phyloP scores from a whole-genome alignment of 169 alveolate genomes.

The Cyclospora cayetanensis region DNA sequence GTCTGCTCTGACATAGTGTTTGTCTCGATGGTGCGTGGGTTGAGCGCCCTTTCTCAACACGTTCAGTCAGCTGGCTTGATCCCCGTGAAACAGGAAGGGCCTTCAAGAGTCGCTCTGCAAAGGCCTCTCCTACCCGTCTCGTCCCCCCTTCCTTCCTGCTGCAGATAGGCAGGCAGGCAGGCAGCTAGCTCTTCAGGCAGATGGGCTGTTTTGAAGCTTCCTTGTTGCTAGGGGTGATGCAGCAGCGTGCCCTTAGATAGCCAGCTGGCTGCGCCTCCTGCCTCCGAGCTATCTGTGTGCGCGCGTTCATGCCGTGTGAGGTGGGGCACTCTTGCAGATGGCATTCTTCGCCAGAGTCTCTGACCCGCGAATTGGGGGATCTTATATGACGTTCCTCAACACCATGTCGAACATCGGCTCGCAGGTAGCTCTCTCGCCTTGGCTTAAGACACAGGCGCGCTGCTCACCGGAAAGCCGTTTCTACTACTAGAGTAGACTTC shows the following conservation, averaged over 20 bases:
- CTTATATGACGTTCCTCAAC: conserved; percentile 74
- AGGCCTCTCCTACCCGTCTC: neutral
- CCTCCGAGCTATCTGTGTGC: neutral
- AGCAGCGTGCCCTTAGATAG: neutral
- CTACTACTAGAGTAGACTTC: too few species aligned
- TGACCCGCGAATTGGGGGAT: conserved; percentile 72
- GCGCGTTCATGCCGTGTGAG: conserved; percentile 68
- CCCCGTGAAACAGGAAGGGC: too few species aligned
- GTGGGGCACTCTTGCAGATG: conserved; percentile 58
- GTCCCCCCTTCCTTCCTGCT: too few species aligned
- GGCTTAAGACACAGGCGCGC: too few species aligned
- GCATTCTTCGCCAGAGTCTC: conserved; percentile 73
- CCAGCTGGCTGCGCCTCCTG: neutral
- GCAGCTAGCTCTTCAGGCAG: too few species aligned
- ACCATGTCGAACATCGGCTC: conserved; percentile 73
- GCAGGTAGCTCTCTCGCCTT: too few species aligned
- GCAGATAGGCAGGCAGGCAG: too few species aligned
- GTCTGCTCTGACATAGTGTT: conserved; percentile 48
- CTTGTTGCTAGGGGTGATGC: neutral
- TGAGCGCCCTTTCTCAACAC: too few species aligned
- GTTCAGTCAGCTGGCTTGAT: too few species aligned
- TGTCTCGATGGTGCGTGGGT: conserved; percentile 33
- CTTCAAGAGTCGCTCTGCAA: neutral
- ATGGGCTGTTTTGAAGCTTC: neutral
- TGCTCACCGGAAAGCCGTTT: too few species aligned